Conservation (phyloP, 257 asterid species). For the Ilex asprella region DNA sequence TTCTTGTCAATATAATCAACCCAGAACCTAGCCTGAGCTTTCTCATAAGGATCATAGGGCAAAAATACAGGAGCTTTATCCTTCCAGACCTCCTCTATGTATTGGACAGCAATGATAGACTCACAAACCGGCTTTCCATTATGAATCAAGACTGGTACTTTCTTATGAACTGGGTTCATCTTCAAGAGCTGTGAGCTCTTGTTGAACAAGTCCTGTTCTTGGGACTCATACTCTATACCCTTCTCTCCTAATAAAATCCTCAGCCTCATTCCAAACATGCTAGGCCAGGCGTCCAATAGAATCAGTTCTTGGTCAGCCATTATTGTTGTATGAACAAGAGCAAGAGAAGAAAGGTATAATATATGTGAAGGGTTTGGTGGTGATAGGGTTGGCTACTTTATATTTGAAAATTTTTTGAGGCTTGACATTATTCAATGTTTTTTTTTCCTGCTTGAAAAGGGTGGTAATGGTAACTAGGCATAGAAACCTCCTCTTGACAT, state of each 20-base stretch:
- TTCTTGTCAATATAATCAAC: slow-evolving; percentile 29
- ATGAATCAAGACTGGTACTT: slow-evolving; percentile 29
- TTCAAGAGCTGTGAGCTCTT: slow-evolving; percentile 17
- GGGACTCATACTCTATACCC: slow-evolving; percentile 32
- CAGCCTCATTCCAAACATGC: slow-evolving; percentile 44
- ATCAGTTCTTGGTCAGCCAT: slow-evolving; percentile 6
- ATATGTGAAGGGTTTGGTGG: too few species aligned
- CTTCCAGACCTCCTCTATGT: slow-evolving; percentile 27
- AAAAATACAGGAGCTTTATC: slow-evolving; percentile 8
- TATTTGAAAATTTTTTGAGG: too few species aligned
- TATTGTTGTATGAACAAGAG: too few species aligned
- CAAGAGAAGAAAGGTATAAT: too few species aligned
- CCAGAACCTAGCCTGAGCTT: slow-evolving; percentile 30
- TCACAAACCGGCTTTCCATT: slow-evolving; percentile 23
- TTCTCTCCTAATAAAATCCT: slow-evolving; percentile 44
- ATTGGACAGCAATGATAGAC: slow-evolving; percentile 13
- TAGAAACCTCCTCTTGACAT: too few species aligned
- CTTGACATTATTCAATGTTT: too few species aligned
- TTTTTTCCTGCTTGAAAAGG: too few species aligned
- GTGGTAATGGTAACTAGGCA: too few species aligned
- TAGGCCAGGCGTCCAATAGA: slow-evolving; percentile 18
- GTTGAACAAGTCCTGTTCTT: slow-evolving; percentile 21
- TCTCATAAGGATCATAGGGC: slow-evolving; percentile 20
- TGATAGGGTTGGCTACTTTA: too few species aligned
- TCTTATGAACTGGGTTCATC: slow-evolving; percentile 41